A percentile compares a stretch with the other conserved stretches of the same genome.
These are phyloP conservation scores for Hypoxylon sp. DNA, from an alignment of 2,329 filamentous ascomycete genomes.

Conservation along the genomic window DNA sequence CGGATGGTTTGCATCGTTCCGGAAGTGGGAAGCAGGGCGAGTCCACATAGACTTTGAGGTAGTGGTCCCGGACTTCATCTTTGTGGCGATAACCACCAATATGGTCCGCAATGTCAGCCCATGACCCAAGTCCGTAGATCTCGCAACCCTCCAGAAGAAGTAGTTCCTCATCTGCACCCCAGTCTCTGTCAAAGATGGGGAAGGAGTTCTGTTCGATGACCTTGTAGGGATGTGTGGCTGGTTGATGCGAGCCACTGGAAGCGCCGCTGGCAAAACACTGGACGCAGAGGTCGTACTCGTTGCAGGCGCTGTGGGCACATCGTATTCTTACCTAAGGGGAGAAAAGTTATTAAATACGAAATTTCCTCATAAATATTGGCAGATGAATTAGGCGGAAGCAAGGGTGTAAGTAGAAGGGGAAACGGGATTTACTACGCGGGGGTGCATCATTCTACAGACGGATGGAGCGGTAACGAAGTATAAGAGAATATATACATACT, in stretches of 20 bases:
- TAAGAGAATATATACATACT: conserved; percentile 67
- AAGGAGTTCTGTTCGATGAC: conserved; percentile 99
- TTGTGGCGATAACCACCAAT: conserved; percentile 96
- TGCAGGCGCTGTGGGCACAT: conserved; percentile 86
- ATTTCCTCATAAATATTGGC: neutral
- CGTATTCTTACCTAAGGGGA: conserved; percentile 85
- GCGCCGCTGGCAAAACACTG: conserved; percentile 91
- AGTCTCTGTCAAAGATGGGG: conserved; percentile 93
- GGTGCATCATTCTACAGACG: neutral
- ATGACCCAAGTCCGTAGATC: conserved; percentile 95
- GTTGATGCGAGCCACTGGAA: conserved; percentile 86
- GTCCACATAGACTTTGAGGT: conserved; percentile 88
- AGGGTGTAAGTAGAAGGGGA: neutral
- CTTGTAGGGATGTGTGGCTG: conserved; percentile 86
- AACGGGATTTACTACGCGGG: neutral
- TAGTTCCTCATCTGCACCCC: conserved; percentile 98
- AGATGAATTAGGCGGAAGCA: neutral
- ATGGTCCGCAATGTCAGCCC: conserved; percentile 98
- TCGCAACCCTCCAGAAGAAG: conserved; percentile 93
- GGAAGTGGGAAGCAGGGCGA: conserved; percentile 89
- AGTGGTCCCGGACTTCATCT: conserved; percentile 96
- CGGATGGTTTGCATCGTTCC: conserved; percentile 84
- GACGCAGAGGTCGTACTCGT: conserved; percentile 97
- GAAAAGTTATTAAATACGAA: conserved; percentile 23
- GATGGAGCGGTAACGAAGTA: neutral